Evolutionary conservation across 805 yeast species (phyloP).

Genomic region (Kregervanrija fluxuum): DNA sequence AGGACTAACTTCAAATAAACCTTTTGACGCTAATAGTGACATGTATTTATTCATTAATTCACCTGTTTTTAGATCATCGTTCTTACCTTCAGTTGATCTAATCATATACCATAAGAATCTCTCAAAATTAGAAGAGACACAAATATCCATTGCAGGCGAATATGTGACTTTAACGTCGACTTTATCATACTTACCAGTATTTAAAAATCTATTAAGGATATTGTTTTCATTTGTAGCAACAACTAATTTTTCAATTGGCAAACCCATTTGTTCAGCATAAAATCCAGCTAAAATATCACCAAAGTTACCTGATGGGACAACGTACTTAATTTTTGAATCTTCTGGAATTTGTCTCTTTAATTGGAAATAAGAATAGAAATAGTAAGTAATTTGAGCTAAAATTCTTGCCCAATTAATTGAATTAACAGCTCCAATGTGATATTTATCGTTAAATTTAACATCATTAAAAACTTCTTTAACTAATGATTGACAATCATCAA

Average conservation of each 20-base stretch:
- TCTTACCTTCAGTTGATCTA: constrained; percentile 55
- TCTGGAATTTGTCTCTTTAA: constrained; percentile 34
- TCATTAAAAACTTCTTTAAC: constrained; percentile 93
- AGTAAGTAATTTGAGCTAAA: constrained; percentile 94
- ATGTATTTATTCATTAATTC: constrained; percentile 66
- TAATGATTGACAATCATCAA: constrained; percentile 96
- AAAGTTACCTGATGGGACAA: constrained; percentile 97
- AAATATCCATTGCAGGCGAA: constrained; percentile 98
- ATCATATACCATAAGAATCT: constrained; percentile 93
- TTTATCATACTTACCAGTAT: constrained; percentile 80
- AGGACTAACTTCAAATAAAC: constrained; percentile 66
- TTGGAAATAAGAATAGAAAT: constrained; percentile 87
- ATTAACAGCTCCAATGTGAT: constrained; percentile 96
- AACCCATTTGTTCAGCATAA: constrained; percentile 91
- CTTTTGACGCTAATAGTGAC: constrained; percentile 64
- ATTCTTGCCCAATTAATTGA: constrained; percentile 99
- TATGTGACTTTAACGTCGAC: constrained; percentile 74
- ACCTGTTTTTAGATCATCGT: constrained; percentile 68
- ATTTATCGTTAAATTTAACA: constrained; percentile 73
- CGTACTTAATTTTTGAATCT: constrained; percentile 57
- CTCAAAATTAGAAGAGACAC: constrained; percentile 92
- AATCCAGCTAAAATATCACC: constrained; percentile 98
- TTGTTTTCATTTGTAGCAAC: constrained; percentile 96
- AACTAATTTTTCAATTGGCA: constrained; percentile 78
- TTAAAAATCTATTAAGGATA: constrained; percentile 86